Base-by-base conservation (phyloP, 257 asterid genomes). In the Oldenlandia corymbosa region DNA sequence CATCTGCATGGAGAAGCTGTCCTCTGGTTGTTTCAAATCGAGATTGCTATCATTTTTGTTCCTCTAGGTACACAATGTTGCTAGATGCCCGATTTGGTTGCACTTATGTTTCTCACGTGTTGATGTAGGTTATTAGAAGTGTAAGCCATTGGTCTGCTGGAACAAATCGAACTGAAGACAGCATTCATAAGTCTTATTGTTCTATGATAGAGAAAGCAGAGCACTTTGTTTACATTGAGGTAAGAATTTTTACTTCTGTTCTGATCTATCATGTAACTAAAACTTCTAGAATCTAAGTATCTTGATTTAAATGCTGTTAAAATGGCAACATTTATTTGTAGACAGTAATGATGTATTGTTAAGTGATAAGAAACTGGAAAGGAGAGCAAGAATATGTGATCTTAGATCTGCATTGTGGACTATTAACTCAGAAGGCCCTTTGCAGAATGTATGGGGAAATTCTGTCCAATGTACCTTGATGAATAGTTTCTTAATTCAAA, bases 111-210 rank as follows among this genome's bases (percentile, higher is more conserved):
- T 67, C 66, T 58, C 58, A 20, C 39, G 36, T 64, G 39, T 52
- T 30, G 26, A 57, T 67, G 56, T 77, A 90, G 97, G 82, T 91
- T 58, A 84, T 91, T 78, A 83, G 96, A 85, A 91, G 98, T 71
- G 98, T 88, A 70, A 80, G 95, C 79, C 95, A 91, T 50, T 91
- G 98, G 98, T 91, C 98, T 72, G 96, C 98, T 70, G 98, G 98
- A 64, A 88, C 88, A 67, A 84, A 82, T 68, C 88, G 84, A 81
- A 88, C 94, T 50, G 98, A 91, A 75, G 98, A 91, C 78, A 91
- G 98, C 88, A 91, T 91, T 76, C 96, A 91, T 68, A 84, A 73
- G 81, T 94, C 98, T 75, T 85, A 91, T 62, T 88, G 96, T 75
- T 81, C 89, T 73, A 88, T 88, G 68, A 86, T 91, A 69, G 95